Base-by-base conservation (phyloP, 352 stramenopile genomes). In the Phytopythium vexans region DNA sequence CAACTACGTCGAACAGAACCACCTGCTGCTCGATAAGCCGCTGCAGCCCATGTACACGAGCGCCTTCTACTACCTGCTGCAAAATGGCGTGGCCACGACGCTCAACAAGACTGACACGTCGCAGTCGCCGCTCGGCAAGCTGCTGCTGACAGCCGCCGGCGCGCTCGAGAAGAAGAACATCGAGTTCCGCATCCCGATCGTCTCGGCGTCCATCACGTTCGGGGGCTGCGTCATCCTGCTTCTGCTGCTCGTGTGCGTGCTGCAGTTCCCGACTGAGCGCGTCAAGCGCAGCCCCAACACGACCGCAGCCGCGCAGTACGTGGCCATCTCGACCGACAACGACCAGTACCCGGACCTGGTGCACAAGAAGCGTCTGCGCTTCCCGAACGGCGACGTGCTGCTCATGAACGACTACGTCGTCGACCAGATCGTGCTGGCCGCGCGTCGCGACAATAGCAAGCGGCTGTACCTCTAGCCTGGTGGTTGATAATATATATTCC, bases 21-120 rank as follows among this genome's bases (percentile, higher is more conserved):
- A 74, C 44, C 80, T 70, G 49, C 71, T 64, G 27, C n/a, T 84
- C 7, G 70, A 82, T 9, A 46, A 66, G 15, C 68, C 72, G 4
- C 47, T 79, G 3, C 75, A 82, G 50, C 49, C 56, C 1, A 67
- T 82, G 66, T 84, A 84, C 61, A 84, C 70, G 12, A 66, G 70
- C 11, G 68, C 66, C 49, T 42, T 86, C 4, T 86, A 77, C 47
- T 86, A 79, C 41, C 36, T 86, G 32, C 71, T 86, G 16, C 61
- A 77, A 40, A 51, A 80, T 33, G 75, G 60, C 3, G 62, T 62
- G 1, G 66, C 72, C 8, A 82, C 72, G 40, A 46, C 36, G 0
- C 52, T 76, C 21, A 60, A 52, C 45, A 52, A 52, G 15, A 52
- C 45, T 8, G 45, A 52, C 45, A 52, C 45, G 33, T 52, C 45